phyloP scores from a whole-genome alignment of 345 rosid genomes.

The Salix exigua region DNA sequence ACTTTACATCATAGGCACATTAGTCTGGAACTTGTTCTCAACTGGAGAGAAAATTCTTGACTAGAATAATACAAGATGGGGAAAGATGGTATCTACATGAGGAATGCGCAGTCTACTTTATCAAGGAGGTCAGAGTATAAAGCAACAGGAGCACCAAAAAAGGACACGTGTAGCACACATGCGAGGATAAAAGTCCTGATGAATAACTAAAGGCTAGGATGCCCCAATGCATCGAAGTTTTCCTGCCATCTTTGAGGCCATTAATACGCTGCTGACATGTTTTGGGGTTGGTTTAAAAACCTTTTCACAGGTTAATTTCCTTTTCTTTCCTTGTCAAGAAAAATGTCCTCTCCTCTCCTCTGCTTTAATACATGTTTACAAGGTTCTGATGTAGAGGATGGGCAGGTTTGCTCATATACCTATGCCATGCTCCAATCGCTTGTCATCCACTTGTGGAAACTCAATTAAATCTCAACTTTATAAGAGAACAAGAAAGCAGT shows the following conservation, averaged over 20 bases:
- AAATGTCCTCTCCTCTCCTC: not conserved
- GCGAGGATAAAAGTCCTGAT: conserved; percentile 5
- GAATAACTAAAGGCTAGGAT: conserved; percentile 7
- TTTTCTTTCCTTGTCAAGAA: not conserved
- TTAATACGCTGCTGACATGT: conserved; percentile 13
- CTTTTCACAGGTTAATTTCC: conserved; percentile 3
- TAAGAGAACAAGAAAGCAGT: not conserved
- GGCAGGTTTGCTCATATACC: not conserved
- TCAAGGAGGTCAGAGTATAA: conserved; percentile 3
- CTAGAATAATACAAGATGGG: conserved; percentile 23
- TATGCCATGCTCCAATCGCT: not conserved
- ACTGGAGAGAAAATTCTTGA: conserved; percentile 90
- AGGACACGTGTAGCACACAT: not conserved
- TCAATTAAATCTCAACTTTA: not conserved
- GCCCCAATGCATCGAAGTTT: conserved; percentile 12
- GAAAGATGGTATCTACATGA: not conserved
- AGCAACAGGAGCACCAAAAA: conserved; percentile 5
- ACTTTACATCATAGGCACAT: conserved; percentile 70
- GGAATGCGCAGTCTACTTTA: conserved; percentile 7
- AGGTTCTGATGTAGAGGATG: not conserved
- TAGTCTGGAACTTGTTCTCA: conserved; percentile 84
- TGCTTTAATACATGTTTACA: not conserved
- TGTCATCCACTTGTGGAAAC: not conserved
- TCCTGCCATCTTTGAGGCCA: conserved; percentile 10
- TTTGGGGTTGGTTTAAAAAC: conserved; percentile 11